Percentiles rank a stretch among this genome's conserved stretches.
Evolutionary conservation across 2,329 filamentous ascomycete species (phyloP).

Genomic region (Colletotrichum camelliae): DNA sequence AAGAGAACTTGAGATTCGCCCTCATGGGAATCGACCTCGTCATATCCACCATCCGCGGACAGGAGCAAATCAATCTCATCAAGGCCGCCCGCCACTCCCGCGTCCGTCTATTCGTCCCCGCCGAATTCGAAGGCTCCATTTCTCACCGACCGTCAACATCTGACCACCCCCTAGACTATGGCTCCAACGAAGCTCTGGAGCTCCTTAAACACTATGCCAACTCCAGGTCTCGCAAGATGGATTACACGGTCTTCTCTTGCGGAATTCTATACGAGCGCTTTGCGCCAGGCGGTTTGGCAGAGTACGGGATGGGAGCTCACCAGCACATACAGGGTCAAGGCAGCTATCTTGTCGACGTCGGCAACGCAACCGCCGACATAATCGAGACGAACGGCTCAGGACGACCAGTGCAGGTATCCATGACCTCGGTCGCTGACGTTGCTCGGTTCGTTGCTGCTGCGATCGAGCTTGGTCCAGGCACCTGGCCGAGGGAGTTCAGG

Average conservation of each 20-base stretch:
- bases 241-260: conserved; percentile 74
- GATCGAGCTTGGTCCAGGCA: conserved; percentile 62
- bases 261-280: conserved; percentile 81
- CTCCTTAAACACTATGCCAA: conserved; percentile 60
- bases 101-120: conserved; percentile 74
- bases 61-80: conserved; percentile 73
- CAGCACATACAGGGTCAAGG: conserved; percentile 61
- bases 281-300: conserved; percentile 67
- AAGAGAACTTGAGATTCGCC: conserved; percentile 64
- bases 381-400: conserved; percentile 59
- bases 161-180: conserved; percentile 66
- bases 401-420: conserved; percentile 59
- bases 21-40: conserved; percentile 77
- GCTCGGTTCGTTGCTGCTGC: conserved; percentile 75
- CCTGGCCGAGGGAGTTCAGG: conserved; percentile 72
- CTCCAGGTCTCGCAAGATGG: conserved; percentile 56
- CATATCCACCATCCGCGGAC: conserved; percentile 74
- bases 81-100: conserved; percentile 69
- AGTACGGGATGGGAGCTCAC: conserved; percentile 63
- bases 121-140: conserved; percentile 75
- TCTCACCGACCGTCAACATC: conserved; percentile 49
- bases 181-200: conserved; percentile 60
- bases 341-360: conserved; percentile 70
- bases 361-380: conserved; percentile 62
- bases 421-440: conserved; percentile 75